Evolutionary conservation across 2,329 filamentous ascomycete genomes (phyloP).

Genomic region (Exophiala aquamarina): DNA sequence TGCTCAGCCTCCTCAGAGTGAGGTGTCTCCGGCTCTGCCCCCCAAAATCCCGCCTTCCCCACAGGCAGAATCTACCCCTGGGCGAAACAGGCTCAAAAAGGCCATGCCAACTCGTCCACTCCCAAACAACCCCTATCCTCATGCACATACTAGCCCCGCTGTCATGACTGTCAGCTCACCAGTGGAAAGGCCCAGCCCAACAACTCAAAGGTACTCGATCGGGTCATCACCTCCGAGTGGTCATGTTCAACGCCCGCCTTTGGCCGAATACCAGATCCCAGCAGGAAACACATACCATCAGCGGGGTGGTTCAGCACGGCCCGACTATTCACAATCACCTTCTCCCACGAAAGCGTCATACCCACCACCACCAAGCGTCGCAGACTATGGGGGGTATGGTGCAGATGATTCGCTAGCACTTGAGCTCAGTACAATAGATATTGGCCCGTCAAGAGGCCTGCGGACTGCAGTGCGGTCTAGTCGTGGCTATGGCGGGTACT

Average conservation of each 20-base stretch:
- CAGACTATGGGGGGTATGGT: slow-evolving; percentile 14
- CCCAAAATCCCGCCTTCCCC: slow-evolving; percentile 28
- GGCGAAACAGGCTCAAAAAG: slow-evolving; percentile 31
- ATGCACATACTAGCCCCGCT: slow-evolving; percentile 24
- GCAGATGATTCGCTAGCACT: slow-evolving; percentile 51
- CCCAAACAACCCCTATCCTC: slow-evolving; percentile 26
- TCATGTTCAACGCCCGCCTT: slow-evolving; percentile 14
- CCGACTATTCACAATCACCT: slow-evolving; percentile 26
- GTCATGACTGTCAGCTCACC: slow-evolving; percentile 6
- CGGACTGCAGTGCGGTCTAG: slow-evolving; percentile 16
- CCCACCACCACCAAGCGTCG: slow-evolving; percentile 13
- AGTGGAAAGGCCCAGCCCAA: slow-evolving; percentile 11
- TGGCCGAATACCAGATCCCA: slow-evolving; percentile 27
- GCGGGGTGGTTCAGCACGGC: slow-evolving; percentile 22
- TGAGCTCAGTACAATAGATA: slow-evolving; percentile 56
- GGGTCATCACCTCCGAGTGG: slow-evolving; percentile 14
- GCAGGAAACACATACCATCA: slow-evolving; percentile 13
- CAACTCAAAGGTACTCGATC: slow-evolving; percentile 15
- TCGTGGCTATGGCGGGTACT: slow-evolving; percentile 22
- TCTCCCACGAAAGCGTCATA: slow-evolving; percentile 18
- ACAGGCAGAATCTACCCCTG: slow-evolving; percentile 27
- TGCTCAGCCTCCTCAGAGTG: slow-evolving; percentile 26
- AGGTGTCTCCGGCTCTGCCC: slow-evolving; percentile 16
- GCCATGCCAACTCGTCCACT: slow-evolving; percentile 22
- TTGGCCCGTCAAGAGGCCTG: slow-evolving; percentile 35